Evolutionary conservation across 352 stramenopile genomes (phyloP).

Genomic region (Phytophthora citricola): DNA sequence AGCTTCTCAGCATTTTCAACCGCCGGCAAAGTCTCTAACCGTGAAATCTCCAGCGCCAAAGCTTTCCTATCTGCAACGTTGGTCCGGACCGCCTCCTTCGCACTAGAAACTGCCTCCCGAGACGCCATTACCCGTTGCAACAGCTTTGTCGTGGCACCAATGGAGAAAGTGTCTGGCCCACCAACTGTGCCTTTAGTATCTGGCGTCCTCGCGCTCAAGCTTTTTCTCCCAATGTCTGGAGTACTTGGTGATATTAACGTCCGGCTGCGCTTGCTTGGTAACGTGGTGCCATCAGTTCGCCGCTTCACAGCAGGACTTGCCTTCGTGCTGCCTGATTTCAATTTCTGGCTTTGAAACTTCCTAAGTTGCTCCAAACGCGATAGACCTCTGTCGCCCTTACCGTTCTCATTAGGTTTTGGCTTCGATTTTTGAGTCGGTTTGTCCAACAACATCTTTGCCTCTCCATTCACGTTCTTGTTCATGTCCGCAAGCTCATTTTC

Average conservation of each 20-base stretch:
- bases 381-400: slow-evolving; percentile 50
- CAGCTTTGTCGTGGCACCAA: slow-evolving; percentile 39
- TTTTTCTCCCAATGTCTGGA: not conserved
- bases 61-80: slow-evolving; percentile 63
- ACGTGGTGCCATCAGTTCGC: slow-evolving; percentile 61
- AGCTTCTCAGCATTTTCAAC: slow-evolving; percentile 33
- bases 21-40: slow-evolving; percentile 22
- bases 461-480: slow-evolving; percentile 22
- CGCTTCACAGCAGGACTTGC: slow-evolving; percentile 59
- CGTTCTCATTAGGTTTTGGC: slow-evolving; percentile 18
- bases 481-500: slow-evolving; percentile 49
- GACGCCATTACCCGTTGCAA: slow-evolving; percentile 52
- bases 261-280: slow-evolving; percentile 54
- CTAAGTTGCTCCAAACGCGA: slow-evolving; percentile 68
- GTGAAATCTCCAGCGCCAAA: slow-evolving; percentile 51
- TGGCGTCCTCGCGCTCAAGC: slow-evolving; percentile 1
- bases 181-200: not conserved
- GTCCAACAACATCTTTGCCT: slow-evolving; percentile 37
- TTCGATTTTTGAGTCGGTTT: slow-evolving; percentile 46
- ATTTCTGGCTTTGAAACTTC: slow-evolving; percentile 63
- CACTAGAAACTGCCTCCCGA: slow-evolving; percentile 52
- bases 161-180: slow-evolving; percentile 13
- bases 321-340: slow-evolving; percentile 45
- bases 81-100: slow-evolving; percentile 57
- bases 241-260: slow-evolving; percentile 12